Percentiles rank a stretch among this genome's conserved stretches.
phyloP scores from a whole-genome alignment of 306 rosid genomes.

The Parietaria judaica region DNA sequence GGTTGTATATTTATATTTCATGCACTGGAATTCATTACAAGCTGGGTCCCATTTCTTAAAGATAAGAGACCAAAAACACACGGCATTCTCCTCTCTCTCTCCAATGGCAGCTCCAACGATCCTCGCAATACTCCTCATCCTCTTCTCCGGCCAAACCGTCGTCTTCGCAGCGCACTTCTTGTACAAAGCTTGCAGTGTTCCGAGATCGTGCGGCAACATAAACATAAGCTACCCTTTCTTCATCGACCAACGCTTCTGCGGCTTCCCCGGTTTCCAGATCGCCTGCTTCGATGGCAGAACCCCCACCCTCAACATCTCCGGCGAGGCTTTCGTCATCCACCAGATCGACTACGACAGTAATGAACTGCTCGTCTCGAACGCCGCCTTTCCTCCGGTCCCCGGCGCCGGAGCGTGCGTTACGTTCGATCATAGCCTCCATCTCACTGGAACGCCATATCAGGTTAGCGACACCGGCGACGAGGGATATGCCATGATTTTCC shows the following conservation, averaged over 20 bases:
- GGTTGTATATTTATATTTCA: too few species aligned
- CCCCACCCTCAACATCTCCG: conserved; percentile 29
- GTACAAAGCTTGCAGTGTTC: conserved; percentile 26
- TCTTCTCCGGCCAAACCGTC: background rate
- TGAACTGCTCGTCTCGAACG: conserved; percentile 31
- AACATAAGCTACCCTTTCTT: conserved; percentile 42
- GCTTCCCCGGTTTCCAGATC: conserved; percentile 46
- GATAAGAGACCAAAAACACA: too few species aligned
- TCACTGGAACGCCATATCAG: conserved; percentile 8
- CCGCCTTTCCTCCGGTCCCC: conserved; percentile 10
- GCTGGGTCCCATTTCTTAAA: too few species aligned
- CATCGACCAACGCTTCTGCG: conserved; percentile 35
- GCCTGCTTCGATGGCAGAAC: conserved; percentile 24
- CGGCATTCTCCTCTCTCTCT: too few species aligned
- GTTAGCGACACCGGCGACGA: too few species aligned
- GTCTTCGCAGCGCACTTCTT: conserved; percentile 7
- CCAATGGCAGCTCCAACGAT: too few species aligned
- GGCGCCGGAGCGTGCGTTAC: background rate
- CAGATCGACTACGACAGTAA: conserved; percentile 28
- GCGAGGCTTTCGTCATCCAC: conserved; percentile 10
- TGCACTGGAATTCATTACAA: too few species aligned
- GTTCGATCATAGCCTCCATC: too few species aligned
- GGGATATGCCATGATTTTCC: conserved; percentile 18
- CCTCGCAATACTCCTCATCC: background rate
- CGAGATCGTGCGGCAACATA: conserved; percentile 28